A percentile compares a stretch with the other conserved stretches of the same genome.
Evolutionary conservation across 78 protist genomes (phyloP).

Genomic region (Dictyostelium capitatum): DNA sequence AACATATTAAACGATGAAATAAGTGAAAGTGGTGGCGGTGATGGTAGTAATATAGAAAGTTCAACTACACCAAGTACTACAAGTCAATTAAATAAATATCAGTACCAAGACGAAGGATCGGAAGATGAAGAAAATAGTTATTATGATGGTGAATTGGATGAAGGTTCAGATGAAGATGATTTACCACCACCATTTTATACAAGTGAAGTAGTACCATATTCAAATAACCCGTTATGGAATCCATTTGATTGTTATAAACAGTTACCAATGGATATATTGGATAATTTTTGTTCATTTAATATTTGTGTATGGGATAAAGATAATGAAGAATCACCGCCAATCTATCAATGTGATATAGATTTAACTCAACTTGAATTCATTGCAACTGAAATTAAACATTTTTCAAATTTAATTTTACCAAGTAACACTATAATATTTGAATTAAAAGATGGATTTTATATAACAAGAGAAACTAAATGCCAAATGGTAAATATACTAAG

Average conservation of each 20-base stretch:
- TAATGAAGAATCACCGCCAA: constrained; percentile 50
- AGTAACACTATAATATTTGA: constrained; percentile 66
- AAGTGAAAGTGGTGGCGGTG: neutral
- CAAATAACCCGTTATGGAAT: constrained; percentile 77
- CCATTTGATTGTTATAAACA: constrained; percentile 77
- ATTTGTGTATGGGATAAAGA: constrained; percentile 78
- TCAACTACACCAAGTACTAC: neutral
- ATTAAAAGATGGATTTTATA: constrained; percentile 81
- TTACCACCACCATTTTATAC: constrained; percentile 76
- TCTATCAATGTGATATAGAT: constrained; percentile 65
- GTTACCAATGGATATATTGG: constrained; percentile 53
- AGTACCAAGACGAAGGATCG: neutral
- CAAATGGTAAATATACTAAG: constrained; percentile 62
- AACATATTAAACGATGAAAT: too few relatives aligned
- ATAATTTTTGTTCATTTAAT: constrained; percentile 48
- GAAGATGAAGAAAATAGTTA: neutral
- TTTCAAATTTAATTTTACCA: constrained; percentile 65
- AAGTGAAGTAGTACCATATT: constrained; percentile 62
- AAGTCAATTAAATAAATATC: neutral
- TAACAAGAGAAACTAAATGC: constrained; percentile 62
- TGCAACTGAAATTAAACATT: constrained; percentile 56
- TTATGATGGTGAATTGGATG: neutral
- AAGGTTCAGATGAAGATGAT: constrained; percentile 23
- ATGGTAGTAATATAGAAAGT: neutral
- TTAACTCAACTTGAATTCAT: constrained; percentile 72